Evolutionary conservation across 169 alveolate genomes (phyloP).

Genomic region (Cytauxzoon felis): DNA sequence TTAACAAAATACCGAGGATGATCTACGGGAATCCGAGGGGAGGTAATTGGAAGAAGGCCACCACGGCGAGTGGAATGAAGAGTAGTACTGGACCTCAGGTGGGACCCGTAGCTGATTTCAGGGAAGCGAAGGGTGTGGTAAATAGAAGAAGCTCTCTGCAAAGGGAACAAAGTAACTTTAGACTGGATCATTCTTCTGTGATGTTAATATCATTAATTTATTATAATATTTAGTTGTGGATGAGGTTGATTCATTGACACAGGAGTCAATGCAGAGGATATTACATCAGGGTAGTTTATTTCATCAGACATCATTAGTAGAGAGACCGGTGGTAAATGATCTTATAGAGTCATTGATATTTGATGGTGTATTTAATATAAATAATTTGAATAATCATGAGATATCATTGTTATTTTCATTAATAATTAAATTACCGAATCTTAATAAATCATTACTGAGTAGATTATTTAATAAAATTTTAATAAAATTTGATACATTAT

Average conservation of each 20-base stretch:
- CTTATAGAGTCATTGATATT: constrained; percentile 13
- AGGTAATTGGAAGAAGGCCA: no score
- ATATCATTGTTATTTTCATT: constrained; percentile 19
- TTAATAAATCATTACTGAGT: constrained; percentile 11
- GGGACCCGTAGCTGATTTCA: no score
- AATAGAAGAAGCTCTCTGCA: no score
- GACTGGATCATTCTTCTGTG: no score
- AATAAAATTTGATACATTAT: constrained; percentile 16
- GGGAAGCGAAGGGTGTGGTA: no score
- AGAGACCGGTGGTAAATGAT: neutral
- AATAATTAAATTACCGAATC: constrained; percentile 5
- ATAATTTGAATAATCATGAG: constrained; percentile 16
- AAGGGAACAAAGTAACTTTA: no score
- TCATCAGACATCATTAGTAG: no score
- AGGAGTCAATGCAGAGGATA: constrained; percentile 53
- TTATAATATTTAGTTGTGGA: constrained; percentile 15
- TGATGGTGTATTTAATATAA: constrained; percentile 24
- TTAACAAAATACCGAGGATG: no score
- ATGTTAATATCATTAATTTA: no score
- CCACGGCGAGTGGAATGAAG: no score
- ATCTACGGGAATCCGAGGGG: no score
- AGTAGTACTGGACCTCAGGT: no score
- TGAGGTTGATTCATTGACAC: constrained; percentile 36
- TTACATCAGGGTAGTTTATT: constrained; percentile 55
- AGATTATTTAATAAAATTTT: constrained; percentile 9